Conservation (phyloP, 2,329 filamentous ascomycete species). For the Pyrenophora seminiperda region DNA sequence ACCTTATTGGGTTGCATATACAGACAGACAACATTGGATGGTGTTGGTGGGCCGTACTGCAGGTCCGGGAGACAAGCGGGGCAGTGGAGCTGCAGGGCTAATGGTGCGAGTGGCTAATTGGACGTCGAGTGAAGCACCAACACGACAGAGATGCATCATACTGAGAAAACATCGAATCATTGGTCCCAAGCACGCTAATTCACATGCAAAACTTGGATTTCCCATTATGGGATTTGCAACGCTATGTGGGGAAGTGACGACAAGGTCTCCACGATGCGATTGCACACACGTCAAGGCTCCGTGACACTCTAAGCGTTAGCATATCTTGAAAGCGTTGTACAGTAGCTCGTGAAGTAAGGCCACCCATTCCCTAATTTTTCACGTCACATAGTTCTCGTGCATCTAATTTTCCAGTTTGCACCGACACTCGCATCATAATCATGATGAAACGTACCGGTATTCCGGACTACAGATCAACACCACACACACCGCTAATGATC, state of each 20-base stretch:
- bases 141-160: slow-evolving; percentile 7
- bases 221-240: not conserved
- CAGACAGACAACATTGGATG: not conserved
- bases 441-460: too few relatives aligned
- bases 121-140: not conserved
- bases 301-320: not conserved
- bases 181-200: not conserved
- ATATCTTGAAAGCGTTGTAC: too few relatives aligned
- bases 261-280: not conserved
- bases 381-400: too few relatives aligned
- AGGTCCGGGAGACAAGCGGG: slow-evolving; percentile 6
- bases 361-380: too few relatives aligned
- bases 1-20: slow-evolving; percentile 8
- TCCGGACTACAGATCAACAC: too few relatives aligned
- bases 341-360: too few relatives aligned
- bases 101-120: slow-evolving; percentile 2
- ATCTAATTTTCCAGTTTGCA: too few relatives aligned
- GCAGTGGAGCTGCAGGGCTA: slow-evolving; percentile 1
- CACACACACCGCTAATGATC: too few relatives aligned
- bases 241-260: not conserved
- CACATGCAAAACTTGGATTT: slow-evolving; percentile 2
- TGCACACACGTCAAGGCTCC: slow-evolving; percentile 3
- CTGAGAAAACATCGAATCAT: slow-evolving; percentile 6
- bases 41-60: not conserved
- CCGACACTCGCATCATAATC: too few relatives aligned